phyloP scores from a whole-genome alignment of 1,139 yeast species.

The Debaryomyces fabryi region DNA sequence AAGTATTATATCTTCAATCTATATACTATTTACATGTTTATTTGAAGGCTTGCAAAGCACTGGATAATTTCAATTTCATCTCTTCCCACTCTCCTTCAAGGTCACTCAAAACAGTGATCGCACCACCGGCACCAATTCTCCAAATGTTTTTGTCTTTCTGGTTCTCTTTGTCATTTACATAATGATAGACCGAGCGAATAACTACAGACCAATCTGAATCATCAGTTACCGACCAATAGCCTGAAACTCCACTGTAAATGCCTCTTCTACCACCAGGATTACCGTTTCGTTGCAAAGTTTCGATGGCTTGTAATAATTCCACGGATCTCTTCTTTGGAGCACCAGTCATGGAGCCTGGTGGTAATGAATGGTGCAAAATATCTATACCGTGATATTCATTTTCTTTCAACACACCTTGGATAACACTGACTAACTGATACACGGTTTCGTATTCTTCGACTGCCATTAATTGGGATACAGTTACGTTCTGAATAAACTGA shows the following conservation, averaged over 20 bases:
- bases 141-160: conserved; percentile 44
- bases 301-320: conserved; percentile 67
- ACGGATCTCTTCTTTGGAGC: conserved; percentile 96
- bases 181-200: conserved; percentile 80
- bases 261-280: conserved; percentile 64
- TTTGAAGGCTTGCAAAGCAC: conserved; percentile 71
- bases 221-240: conserved; percentile 90
- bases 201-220: conserved; percentile 96
- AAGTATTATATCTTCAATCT: background rate
- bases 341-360: conserved; percentile 99
- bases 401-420: conserved; percentile 59
- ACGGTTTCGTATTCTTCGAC: conserved; percentile 94
- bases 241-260: conserved; percentile 90
- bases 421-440: conserved; percentile 88
- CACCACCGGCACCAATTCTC: conserved; percentile 99
- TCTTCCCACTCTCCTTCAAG: conserved; percentile 89
- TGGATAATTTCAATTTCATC: conserved; percentile 76
- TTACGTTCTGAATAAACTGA: conserved; percentile 65
- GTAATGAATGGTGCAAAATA: conserved; percentile 73
- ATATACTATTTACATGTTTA: conserved; percentile 10
- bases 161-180: conserved; percentile 51
- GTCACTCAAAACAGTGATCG: conserved; percentile 87
- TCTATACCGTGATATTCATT: conserved; percentile 69
- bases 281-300: conserved; percentile 44
- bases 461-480: conserved; percentile 78